Evolutionary conservation across 1,284 basidiomycete species (phyloP).

Genomic region (Papiliotrema fonsecae): DNA sequence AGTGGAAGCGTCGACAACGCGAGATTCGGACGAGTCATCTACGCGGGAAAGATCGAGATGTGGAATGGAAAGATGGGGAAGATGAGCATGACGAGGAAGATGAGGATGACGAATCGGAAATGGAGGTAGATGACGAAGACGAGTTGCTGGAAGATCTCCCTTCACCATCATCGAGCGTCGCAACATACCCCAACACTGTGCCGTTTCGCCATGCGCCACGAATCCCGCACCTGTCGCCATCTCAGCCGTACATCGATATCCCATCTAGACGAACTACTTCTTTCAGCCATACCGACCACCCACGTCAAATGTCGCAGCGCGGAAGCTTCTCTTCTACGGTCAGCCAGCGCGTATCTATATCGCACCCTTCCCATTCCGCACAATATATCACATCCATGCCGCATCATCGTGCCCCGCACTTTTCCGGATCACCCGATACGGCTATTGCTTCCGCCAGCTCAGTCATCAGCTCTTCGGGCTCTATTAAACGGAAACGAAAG

Average conservation of each 20-base stretch:
- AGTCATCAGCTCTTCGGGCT: background rate
- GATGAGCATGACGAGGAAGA: conserved; percentile 9
- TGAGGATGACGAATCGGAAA: conserved; percentile 14
- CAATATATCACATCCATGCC: conserved; percentile 26
- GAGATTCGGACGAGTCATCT: conserved; percentile 7
- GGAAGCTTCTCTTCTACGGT: conserved; percentile 12
- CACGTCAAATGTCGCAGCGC: background rate
- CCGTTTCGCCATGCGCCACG: conserved; percentile 35
- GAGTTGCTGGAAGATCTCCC: conserved; percentile 12
- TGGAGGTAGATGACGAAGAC: conserved; percentile 14
- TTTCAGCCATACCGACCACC: conserved; percentile 1
- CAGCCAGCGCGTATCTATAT: no score
- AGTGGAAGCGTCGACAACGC: conserved; percentile 20
- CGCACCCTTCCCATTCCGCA: no score
- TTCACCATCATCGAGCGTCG: conserved; percentile 21
- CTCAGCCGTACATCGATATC: conserved; percentile 3
- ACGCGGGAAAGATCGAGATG: background rate
- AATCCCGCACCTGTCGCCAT: conserved; percentile 19
- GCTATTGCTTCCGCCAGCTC: background rate
- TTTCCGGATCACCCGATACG: background rate
- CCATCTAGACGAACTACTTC: conserved; percentile 10
- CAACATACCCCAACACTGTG: conserved; percentile 46
- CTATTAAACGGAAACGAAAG: conserved; percentile 1
- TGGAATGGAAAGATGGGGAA: background rate
- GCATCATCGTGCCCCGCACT: background rate